Evolutionary conservation across 805 yeast species (phyloP).

Genomic region (Candida nemodendra): DNA sequence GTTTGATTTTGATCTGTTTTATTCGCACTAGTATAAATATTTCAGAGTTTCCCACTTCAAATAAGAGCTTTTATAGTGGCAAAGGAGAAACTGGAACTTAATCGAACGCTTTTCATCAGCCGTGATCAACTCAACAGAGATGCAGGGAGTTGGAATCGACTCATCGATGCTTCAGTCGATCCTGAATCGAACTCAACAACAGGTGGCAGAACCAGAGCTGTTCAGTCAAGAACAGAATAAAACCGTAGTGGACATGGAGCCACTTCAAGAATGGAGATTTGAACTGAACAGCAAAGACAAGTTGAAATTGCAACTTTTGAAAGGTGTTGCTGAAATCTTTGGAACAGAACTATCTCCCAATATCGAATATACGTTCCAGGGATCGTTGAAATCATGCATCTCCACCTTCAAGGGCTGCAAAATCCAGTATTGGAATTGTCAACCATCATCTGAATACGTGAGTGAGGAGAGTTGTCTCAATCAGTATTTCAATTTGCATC

Average conservation of each 20-base stretch:
- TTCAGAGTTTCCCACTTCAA: no score
- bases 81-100: no score
- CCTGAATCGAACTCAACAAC: conserved; percentile 15
- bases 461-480: conserved; percentile 72
- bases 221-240: conserved; percentile 1
- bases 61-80: no score
- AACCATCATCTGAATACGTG: conserved; percentile 53
- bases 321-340: conserved; percentile 84
- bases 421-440: conserved; percentile 48
- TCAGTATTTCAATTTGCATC: conserved; percentile 65
- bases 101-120: no score
- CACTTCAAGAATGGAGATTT: conserved; percentile 69
- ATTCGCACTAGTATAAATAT: no score
- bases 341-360: conserved; percentile 89
- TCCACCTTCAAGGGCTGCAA: conserved; percentile 66
- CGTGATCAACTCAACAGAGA: no score
- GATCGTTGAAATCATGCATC: conserved; percentile 50
- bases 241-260: conserved; percentile 20
- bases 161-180: conserved; percentile 24
- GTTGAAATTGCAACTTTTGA: conserved; percentile 48
- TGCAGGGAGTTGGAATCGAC: conserved; percentile 18
- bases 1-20: no score
- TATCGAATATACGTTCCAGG: conserved; percentile 55
- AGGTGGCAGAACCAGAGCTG: conserved; percentile 1
- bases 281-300: conserved; percentile 53